Base-by-base conservation (phyloP, 495 filamentous ascomycete species). In the Emericellopsis terricola region DNA sequence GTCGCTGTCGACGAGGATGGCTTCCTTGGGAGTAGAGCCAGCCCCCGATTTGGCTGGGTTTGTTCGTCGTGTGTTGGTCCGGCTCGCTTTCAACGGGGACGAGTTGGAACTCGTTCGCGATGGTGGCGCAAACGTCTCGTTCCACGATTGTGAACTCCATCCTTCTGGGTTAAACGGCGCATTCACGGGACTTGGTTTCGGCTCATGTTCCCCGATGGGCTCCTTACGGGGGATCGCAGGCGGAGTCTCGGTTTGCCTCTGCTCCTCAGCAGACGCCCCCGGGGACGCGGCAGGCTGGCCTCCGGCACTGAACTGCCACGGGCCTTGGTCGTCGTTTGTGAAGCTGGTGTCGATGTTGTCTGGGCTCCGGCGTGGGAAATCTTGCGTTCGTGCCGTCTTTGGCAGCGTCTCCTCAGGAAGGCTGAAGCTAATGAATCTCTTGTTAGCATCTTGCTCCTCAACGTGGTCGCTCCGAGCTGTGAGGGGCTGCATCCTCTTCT, bases 261-360 rank as follows among this genome's bases (percentile, higher is more conserved):
- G n/a, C 40, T 36, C 56, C 19, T 41, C 42, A n/a, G n/a, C n/a
- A n/a, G n/a, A n/a, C n/a, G n/a, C n/a, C n/a, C n/a, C n/a, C n/a
- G n/a, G n/a, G n/a, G n/a, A n/a, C n/a, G n/a, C n/a, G n/a, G n/a
- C n/a, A n/a, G n/a, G n/a, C n/a, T n/a, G n/a, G 6, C 40, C 41
- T 2, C 62, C 60, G n/a, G 60, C 62, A 34, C 52, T 64, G 31
- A 65, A 65, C 35, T 57, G 44, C 44, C 50, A 61, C 15, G 38
- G 15, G 20, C 37, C 41, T 20, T 49, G 47, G 11, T 60, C 55
- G 17, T 53, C 52, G 9, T 53, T 43, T 27, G 55, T 55, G 39
- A 65, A 65, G 30, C 66, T 73, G 19, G 76, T 83, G 44, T 81
- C 81, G 51, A 94, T 76, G 40, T 75, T 73, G 43, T 83, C 79